Conservation (phyloP, 2,329 filamentous ascomycete genomes). For the Seiridium unicorne region DNA sequence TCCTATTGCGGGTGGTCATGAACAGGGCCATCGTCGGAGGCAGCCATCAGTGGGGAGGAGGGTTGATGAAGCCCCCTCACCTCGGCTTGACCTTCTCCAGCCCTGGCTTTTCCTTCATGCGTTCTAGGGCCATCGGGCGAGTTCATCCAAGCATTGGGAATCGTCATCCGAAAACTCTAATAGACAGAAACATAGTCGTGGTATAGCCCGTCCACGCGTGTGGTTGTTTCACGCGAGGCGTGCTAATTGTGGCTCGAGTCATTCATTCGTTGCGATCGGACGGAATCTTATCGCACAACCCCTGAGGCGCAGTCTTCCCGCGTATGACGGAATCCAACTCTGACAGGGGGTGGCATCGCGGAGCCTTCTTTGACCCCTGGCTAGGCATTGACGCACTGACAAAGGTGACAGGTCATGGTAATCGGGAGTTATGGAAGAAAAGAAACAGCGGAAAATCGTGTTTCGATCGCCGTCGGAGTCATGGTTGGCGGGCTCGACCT, state of each 20-base stretch:
- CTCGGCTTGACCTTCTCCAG: too few relatives aligned
- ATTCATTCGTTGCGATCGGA: neutral
- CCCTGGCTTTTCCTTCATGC: too few relatives aligned
- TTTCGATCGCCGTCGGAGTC: neutral
- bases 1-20: neutral
- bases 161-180: too few relatives aligned
- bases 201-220: too few relatives aligned
- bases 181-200: too few relatives aligned
- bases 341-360: neutral
- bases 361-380: neutral
- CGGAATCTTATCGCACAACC: neutral
- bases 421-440: neutral
- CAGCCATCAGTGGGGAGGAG: too few relatives aligned
- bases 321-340: neutral
- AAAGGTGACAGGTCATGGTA: neutral
- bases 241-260: neutral
- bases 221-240: too few relatives aligned
- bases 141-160: too few relatives aligned
- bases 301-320: neutral
- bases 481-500: too few relatives aligned
- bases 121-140: too few relatives aligned
- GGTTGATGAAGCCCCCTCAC: too few relatives aligned
- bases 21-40: too few relatives aligned
- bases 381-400: neutral
- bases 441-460: neutral